Conservation (phyloP, 1,284 basidiomycete genomes). For the Cryptococcus sp. region DNA sequence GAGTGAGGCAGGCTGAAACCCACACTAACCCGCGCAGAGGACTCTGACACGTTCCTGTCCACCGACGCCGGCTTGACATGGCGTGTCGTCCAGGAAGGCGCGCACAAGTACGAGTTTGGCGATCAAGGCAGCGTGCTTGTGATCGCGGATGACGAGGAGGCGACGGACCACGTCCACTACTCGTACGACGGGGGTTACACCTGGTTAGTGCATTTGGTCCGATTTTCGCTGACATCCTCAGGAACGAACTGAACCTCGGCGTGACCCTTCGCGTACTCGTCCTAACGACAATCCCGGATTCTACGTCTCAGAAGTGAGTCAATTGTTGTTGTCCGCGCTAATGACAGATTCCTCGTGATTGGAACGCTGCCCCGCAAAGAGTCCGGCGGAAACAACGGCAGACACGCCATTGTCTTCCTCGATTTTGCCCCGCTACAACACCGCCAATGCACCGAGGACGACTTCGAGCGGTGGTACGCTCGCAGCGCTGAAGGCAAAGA, state of each 20-base stretch:
- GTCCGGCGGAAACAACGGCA: conserved; percentile 58
- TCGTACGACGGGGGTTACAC: conserved; percentile 80
- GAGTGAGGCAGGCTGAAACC: background rate
- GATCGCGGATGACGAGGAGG: conserved; percentile 81
- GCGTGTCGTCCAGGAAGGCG: conserved; percentile 73
- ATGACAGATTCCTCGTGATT: conserved; percentile 64
- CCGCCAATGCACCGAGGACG: conserved; percentile 69
- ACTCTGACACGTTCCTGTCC: conserved; percentile 91
- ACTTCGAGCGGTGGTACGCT: conserved; percentile 90
- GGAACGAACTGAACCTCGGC: conserved; percentile 71
- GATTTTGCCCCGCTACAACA: conserved; percentile 77
- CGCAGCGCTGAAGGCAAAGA: conserved; percentile 64
- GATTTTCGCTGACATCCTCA: conserved; percentile 42
- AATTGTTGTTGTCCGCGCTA: background rate
- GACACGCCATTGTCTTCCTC: conserved; percentile 74
- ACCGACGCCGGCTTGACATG: conserved; percentile 86
- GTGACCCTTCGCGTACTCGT: conserved; percentile 72
- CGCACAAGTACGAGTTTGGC: conserved; percentile 95
- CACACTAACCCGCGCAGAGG: conserved; percentile 52
- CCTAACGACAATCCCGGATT: conserved; percentile 83
- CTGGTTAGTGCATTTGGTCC: conserved; percentile 63
- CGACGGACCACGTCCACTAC: conserved; percentile 73
- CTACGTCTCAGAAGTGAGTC: conserved; percentile 80
- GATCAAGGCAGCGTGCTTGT: conserved; percentile 83
- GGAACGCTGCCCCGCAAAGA: conserved; percentile 72